Conservation (phyloP, 2,329 filamentous ascomycete species). For the Fonsecaea multimorphosa region DNA sequence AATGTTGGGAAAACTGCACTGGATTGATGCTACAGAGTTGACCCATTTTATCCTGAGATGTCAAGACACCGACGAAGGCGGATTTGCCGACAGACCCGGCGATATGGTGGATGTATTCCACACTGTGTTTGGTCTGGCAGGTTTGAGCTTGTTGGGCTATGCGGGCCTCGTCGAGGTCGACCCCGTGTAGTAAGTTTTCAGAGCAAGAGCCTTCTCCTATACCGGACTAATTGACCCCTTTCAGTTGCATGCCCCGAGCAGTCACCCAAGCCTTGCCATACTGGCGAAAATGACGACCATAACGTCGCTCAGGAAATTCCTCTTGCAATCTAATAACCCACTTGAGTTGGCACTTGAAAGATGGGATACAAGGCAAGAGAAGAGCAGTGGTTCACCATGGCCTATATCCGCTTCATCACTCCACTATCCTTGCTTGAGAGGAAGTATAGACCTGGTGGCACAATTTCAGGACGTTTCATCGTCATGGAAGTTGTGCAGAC, state of each 20-base stretch:
- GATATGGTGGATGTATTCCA: conserved; percentile 99
- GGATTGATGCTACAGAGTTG: conserved; percentile 87
- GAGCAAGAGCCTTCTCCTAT: not conserved
- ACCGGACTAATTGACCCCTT: conserved; percentile 33
- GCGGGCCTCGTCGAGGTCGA: conserved; percentile 80
- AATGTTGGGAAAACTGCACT: conserved; percentile 86
- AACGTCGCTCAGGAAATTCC: conserved; percentile 42
- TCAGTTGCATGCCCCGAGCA: conserved; percentile 73
- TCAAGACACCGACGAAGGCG: conserved; percentile 83
- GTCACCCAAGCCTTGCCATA: conserved; percentile 61
- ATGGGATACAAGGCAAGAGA: conserved; percentile 75
- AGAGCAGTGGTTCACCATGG: conserved; percentile 49
- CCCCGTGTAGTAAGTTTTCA: conserved; percentile 75
- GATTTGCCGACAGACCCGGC: conserved; percentile 86
- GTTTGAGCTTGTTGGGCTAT: conserved; percentile 81
- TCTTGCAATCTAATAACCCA: conserved; percentile 76
- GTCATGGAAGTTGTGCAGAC: not conserved
- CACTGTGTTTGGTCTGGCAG: conserved; percentile 86
- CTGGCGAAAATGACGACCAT: conserved; percentile 24
- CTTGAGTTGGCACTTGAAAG: conserved; percentile 59
- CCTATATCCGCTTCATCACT: conserved; percentile 43
- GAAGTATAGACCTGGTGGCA: conserved; percentile 51
- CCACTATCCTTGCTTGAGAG: conserved; percentile 44
- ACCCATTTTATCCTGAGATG: conserved; percentile 82
- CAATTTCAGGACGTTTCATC: conserved; percentile 33